Base-by-base conservation (phyloP, 169 alveolate species). In the Miamiensis avidus region DNA sequence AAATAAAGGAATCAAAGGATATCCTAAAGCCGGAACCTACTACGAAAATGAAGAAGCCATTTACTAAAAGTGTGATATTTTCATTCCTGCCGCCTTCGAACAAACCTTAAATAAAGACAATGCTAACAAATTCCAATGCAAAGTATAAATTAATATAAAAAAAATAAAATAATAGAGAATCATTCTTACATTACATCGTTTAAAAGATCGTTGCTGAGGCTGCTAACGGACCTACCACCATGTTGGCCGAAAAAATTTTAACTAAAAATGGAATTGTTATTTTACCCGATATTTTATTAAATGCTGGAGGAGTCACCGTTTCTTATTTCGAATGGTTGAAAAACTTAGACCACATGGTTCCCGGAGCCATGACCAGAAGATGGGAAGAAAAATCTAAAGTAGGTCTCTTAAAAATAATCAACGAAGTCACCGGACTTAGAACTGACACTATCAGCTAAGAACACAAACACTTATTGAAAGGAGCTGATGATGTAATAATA, bases 251-350 rank as follows among this genome's bases (percentile, higher is more conserved):
- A 78, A 89, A 90, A 74, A 82, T 89, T 74, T 82, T 89, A 29
- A 82, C 79, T 34, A 76, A 84, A 34, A 94, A 85, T 69, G 95
- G 95, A 65, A 82, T 94, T 64, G 77, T 83, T n/a, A 76, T 90
- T 82, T 81, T 94, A 76, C 97, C 97, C 33, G 97, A 94, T 85
- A 87, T 94, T 30, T 82, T 94, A 26, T 65, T 83, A 1, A 94
- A 94, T 76, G 94, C 92, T 20, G 97, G 97, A 65, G 97, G 97
- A 34, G 96, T 94, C 34, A 91, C 96, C 65, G 97, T 92, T 75
- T 88, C 94, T 34, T 94, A 92, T 85, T 90, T 94, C 77, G 97
- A 94, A 83, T 94, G 95, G 94, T 89, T 94, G 25, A 91, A 94
- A 91, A 94, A 94, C 86, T 76, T 94, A 33, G 94, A 91, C 32